These are phyloP conservation scores for Termitomyces sp. DNA, from an alignment of 768 basidiomycete genomes.

Conservation along the genomic window DNA sequence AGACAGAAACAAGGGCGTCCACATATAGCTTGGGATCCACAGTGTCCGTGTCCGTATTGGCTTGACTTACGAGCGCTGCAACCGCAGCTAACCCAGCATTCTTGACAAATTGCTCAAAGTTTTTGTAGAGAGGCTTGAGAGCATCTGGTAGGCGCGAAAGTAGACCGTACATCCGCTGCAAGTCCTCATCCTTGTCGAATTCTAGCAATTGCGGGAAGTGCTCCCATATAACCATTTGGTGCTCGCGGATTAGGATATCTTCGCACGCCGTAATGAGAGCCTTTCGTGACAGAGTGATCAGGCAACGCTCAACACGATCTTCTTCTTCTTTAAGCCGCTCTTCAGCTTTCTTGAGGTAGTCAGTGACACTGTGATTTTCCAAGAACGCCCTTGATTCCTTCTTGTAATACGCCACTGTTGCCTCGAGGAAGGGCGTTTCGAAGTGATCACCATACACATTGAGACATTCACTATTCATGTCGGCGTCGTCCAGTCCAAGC, in stretches of 20 bases:
- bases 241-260: slow-evolving; percentile 84
- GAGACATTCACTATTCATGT: slow-evolving; percentile 88
- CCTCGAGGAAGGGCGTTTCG: slow-evolving; percentile 81
- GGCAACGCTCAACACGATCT: slow-evolving; percentile 89
- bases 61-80: slow-evolving; percentile 63
- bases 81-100: slow-evolving; percentile 80
- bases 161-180: slow-evolving; percentile 93
- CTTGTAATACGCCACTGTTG: slow-evolving; percentile 89
- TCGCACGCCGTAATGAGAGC: slow-evolving; percentile 81
- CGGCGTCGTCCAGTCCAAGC: slow-evolving; percentile 87
- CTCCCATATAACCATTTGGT: slow-evolving; percentile 83
- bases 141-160: slow-evolving; percentile 88
- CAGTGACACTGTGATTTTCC: slow-evolving; percentile 82
- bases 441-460: slow-evolving; percentile 93
- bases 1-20: slow-evolving; percentile 86
- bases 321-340: slow-evolving; percentile 91
- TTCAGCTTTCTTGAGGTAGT: slow-evolving; percentile 94
- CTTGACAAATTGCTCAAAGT: slow-evolving; percentile 96
- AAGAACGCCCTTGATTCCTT: slow-evolving; percentile 90
- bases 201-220: slow-evolving; percentile 88
- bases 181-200: slow-evolving; percentile 90
- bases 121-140: slow-evolving; percentile 84
- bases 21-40: slow-evolving; percentile 94
- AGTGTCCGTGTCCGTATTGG: slow-evolving; percentile 46
- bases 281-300: slow-evolving; percentile 86